Evolutionary conservation across 2,329 filamentous ascomycete species (phyloP), one percentile per base, ranked within the genome.

Genomic region (Talaromyces sp.): DNA sequence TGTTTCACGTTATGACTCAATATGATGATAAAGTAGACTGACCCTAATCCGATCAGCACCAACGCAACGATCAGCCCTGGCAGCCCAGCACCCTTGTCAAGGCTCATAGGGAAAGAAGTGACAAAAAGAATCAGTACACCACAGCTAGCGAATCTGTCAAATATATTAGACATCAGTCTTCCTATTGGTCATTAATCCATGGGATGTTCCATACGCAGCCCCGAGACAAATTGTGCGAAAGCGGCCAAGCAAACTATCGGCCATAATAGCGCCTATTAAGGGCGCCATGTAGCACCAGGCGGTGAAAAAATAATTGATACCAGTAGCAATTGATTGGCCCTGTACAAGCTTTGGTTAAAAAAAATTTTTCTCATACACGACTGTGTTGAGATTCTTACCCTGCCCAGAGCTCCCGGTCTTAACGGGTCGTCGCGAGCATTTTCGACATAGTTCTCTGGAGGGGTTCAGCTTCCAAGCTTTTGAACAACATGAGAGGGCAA

Each of bases 31-130:
- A 4, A 18, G 18, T 47, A 5, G 23, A 47, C 42, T 14, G 42
- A 28, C n/a, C 56, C 56, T 12, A 58, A 23, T 31, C 56, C 56
- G 16, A 58, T 58, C 14, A 58, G 31, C 18, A 58, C 34, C 23
- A 58, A 58, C 28, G 42, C 34, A 31, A 51, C 47, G 31, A 52
- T 28, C 18, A 58, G 31, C n/a, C 42, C 56, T 23, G 56, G 27
- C 16, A 58, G 33, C n/a, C 33, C 30, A 23, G 31, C 40, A 27
- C 42, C 56, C 56, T 42, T 51, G 42, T 50, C 27, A 23, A 47
- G 56, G n/a, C 33, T 31, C 28, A 51, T 31, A 18, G 47, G 31
- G 10, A 52, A 31, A 10, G 56, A 52, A 31, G 56, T 33, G 14
- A 52, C 18, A 33, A 52, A 58, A n/a, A 58, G 18, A 52, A 31